A percentile compares a stretch with the other conserved stretches of the same genome.
Evolutionary conservation across 2,329 filamentous ascomycete genomes (phyloP).

Genomic region (Microascus cirrosus): DNA sequence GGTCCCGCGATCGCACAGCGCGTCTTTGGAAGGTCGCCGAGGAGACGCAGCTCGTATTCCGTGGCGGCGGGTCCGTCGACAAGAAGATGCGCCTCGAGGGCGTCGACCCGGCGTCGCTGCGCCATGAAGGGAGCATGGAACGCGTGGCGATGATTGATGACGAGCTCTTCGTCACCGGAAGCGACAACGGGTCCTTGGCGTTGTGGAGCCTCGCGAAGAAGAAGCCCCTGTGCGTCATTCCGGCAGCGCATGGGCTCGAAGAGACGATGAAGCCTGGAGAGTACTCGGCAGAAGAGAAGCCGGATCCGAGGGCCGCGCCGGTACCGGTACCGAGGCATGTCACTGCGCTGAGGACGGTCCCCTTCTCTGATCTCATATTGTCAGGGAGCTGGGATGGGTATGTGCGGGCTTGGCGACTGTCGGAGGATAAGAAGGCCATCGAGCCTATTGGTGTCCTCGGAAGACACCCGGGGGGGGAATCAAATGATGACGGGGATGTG

Average conservation of each 20-base stretch:
- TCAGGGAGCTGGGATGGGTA: constrained; percentile 92
- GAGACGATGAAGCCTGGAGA: constrained; percentile 55
- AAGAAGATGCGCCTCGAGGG: constrained; percentile 30
- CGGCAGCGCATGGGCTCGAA: constrained; percentile 78
- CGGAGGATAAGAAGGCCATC: constrained; percentile 70
- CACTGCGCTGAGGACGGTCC: constrained; percentile 75
- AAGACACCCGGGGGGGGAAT: constrained; percentile 9
- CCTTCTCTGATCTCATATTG: constrained; percentile 82
- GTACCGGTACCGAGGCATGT: constrained; percentile 72
- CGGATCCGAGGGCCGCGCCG: constrained; percentile 47
- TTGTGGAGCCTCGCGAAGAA: constrained; percentile 91
- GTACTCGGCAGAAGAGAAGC: constrained; percentile 60
- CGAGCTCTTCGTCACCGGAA: constrained; percentile 82
- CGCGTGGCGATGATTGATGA: constrained; percentile 83
- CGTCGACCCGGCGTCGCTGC: constrained; percentile 39
- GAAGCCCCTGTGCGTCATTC: constrained; percentile 75
- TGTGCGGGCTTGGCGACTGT: constrained; percentile 75
- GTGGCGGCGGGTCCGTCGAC: constrained; percentile 66
- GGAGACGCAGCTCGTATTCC: constrained; percentile 90
- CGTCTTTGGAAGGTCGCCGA: constrained; percentile 93
- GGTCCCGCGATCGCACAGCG: constrained; percentile 81
- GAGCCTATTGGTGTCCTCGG: constrained; percentile 57
- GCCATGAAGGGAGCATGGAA: constrained; percentile 79
- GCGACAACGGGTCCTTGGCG: constrained; percentile 77
- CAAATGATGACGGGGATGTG: constrained; percentile 17